These are phyloP conservation scores for Phlebiopsis flavidoalba DNA, from an alignment of 768 basidiomycete genomes.

Conservation along the genomic window DNA sequence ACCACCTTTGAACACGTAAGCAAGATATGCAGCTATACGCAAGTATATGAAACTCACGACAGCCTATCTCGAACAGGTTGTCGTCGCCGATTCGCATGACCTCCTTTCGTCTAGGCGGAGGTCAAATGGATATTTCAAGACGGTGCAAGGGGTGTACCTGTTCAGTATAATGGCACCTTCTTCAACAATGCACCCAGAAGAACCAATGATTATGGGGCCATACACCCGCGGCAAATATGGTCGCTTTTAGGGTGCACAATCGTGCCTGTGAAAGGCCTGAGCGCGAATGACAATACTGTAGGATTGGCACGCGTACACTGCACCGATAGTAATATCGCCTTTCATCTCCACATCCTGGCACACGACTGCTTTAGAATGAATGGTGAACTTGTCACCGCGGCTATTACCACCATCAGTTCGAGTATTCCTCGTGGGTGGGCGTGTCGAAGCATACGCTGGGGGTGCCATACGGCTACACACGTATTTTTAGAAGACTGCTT, in stretches of 20 bases:
- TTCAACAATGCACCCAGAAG: constrained; percentile 82
- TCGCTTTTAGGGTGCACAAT: constrained; percentile 93
- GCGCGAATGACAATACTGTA: neutral
- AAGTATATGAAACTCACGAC: constrained; percentile 52
- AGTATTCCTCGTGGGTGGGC: neutral
- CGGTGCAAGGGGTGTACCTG: constrained; percentile 37
- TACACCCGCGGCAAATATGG: constrained; percentile 85
- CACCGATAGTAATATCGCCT: constrained; percentile 90
- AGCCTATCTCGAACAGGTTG: constrained; percentile 92
- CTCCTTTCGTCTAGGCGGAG: constrained; percentile 54
- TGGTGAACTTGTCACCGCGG: constrained; percentile 75
- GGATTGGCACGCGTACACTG: constrained; percentile 37
- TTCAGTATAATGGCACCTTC: constrained; percentile 90
- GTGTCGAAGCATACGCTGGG: neutral
- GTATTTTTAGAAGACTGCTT: neutral
- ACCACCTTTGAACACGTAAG: constrained; percentile 49
- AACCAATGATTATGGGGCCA: constrained; percentile 89
- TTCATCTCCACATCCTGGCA: constrained; percentile 93
- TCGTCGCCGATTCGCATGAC: constrained; percentile 92
- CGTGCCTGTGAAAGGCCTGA: constrained; percentile 43
- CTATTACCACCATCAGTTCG: constrained; percentile 21
- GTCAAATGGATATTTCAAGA: neutral
- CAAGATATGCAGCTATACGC: neutral
- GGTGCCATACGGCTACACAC: neutral
- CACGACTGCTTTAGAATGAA: constrained; percentile 87